Evolutionary conservation across 345 rosid species (phyloP), one percentile per base, ranked within the genome.

Genomic region (Cochlearia excelsa): DNA sequence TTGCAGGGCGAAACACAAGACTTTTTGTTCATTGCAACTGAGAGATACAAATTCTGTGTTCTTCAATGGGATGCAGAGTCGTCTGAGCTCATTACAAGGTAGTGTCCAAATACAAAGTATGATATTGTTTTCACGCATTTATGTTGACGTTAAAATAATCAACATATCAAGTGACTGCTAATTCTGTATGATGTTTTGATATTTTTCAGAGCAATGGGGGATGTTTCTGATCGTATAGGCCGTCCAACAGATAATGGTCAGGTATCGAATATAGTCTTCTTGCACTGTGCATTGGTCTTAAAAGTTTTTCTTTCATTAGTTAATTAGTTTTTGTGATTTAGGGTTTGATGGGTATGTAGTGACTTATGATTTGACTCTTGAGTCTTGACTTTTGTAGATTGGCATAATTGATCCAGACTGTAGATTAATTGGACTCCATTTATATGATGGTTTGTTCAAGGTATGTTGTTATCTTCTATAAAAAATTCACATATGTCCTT

Each of bases 391-490:
- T 46, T 50, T 39, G 33, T 64, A 92, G 97, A 93, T 88, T 74
- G 98, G 97, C 57, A 85, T 93, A 60, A 90, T 93, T 51, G 97
- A 90, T 80, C 97, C 90, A 45, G 97, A 93, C 57, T 93, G 97
- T 74, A 79, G 97, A 79, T 80, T 93, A 74, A 90, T 89, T 70
- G 97, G 99, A 60, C 97, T 93, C 61, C 99, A 93, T 78, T 71
- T 93, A 61, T 93, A 93, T 76, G 99, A 93, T 69, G 99, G 97
- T 40, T 67, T 93, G 77, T 94, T 90, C 73, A 94, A 94, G 99
- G 97, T 87, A 72, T 23, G 37, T 43, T 42, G 29, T 26, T 58
- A 5, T 29, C 67, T 42, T 41, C 57, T 27, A 10, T 43, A 56
- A 45, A 10, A 71, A 26, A 30, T 39, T 58, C 29, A 28, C 11